phyloP scores from a whole-genome alignment of 164 flowering plant genomes.

The Nelumbo lutea region DNA sequence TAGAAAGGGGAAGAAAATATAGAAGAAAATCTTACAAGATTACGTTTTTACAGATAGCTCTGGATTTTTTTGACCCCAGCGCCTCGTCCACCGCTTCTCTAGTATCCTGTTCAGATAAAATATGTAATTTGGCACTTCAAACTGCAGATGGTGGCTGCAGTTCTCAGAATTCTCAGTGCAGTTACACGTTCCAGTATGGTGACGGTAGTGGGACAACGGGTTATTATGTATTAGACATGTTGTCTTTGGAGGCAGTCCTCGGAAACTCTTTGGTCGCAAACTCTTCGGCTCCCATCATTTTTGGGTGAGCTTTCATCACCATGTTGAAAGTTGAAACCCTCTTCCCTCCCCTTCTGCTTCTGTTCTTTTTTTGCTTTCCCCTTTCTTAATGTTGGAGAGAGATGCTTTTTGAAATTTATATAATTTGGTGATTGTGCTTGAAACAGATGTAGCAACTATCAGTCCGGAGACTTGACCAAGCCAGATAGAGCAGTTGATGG shows the following conservation, averaged over 20 bases:
- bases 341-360: not conserved
- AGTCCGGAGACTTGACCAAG: constrained; percentile 78
- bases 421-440: constrained; percentile 16
- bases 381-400: not conserved
- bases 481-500: constrained; percentile 97
- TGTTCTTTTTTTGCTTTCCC: not conserved
- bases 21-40: not conserved
- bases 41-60: constrained; percentile 46
- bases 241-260: constrained; percentile 48
- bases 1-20: not conserved
- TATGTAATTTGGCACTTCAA: constrained; percentile 53
- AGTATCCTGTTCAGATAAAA: constrained; percentile 59
- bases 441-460: constrained; percentile 76
- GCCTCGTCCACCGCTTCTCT: constrained; percentile 57
- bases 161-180: constrained; percentile 43
- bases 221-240: constrained; percentile 65
- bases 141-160: constrained; percentile 63
- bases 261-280: constrained; percentile 43
- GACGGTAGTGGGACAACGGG: constrained; percentile 97
- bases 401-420: constrained; percentile 1
- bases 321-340: not conserved
- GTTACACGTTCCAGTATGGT: constrained; percentile 78
- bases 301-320: constrained; percentile 53
- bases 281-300: constrained; percentile 63
- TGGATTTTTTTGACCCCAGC: constrained; percentile 58